Evolutionary conservation across 371 early-diverging fungal species (phyloP).

Genomic region (Mucor velutinosus): DNA sequence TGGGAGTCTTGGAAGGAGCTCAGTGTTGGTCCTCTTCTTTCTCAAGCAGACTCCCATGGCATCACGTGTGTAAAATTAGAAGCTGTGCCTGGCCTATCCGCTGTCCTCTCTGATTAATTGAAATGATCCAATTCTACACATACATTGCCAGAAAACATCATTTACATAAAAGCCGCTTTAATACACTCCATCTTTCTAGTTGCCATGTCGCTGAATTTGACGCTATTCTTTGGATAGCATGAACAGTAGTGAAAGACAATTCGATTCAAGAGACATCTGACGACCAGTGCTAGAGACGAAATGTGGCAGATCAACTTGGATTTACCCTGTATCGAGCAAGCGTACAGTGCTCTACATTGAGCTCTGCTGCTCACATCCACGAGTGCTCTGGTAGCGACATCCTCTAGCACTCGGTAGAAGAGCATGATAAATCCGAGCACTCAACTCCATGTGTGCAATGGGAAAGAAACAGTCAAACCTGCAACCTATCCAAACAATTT

Average conservation of each 20-base stretch:
- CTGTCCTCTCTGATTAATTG: neutral
- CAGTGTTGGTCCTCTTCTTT: constrained; percentile 78
- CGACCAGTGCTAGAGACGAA: too few relatives aligned
- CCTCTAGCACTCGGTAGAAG: neutral
- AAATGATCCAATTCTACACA: neutral
- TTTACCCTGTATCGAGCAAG: too few relatives aligned
- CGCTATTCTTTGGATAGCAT: neutral
- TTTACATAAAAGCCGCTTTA: neutral
- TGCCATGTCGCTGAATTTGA: neutral
- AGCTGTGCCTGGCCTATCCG: constrained; percentile 32
- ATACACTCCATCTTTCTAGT: neutral
- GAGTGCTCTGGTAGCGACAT: neutral
- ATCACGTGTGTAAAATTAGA: constrained; percentile 30
- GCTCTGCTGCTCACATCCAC: too few relatives aligned
- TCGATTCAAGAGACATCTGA: neutral
- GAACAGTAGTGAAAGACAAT: neutral
- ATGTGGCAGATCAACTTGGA: too few relatives aligned
- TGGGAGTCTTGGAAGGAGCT: constrained; percentile 77
- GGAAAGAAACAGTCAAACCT: neutral
- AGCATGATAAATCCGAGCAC: neutral
- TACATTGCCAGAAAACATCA: neutral
- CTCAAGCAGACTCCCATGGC: constrained; percentile 58
- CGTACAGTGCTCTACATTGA: neutral
- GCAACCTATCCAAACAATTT: neutral
- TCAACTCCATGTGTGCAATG: neutral